Conservation (phyloP, 192 early-diverging fungal genomes). For the Powellomyces hirtus region DNA sequence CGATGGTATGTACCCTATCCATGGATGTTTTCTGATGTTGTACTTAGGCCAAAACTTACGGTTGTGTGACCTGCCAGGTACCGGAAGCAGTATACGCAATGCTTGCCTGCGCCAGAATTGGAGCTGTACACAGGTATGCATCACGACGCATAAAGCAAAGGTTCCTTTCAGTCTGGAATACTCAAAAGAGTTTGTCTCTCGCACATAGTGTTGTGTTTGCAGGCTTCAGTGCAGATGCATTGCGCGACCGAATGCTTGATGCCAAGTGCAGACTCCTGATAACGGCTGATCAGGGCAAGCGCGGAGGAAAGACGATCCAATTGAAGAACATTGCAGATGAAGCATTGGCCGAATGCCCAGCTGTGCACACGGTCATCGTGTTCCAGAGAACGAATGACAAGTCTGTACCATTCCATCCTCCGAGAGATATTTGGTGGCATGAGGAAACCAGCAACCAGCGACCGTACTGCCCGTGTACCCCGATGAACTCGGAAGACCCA, state of each 20-base stretch:
- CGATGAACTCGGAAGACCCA: constrained; percentile 87
- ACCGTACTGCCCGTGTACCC: constrained; percentile 82
- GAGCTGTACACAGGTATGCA: constrained; percentile 88
- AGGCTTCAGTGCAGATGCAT: constrained; percentile 89
- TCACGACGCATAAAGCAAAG: no score
- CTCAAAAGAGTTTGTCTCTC: no score
- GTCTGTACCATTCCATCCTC: constrained; percentile 66
- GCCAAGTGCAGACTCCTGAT: constrained; percentile 77
- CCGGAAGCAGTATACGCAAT: constrained; percentile 91
- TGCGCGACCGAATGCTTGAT: constrained; percentile 89
- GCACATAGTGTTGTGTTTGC: constrained; percentile 97
- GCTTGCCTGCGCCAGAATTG: constrained; percentile 92
- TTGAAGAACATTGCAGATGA: constrained; percentile 94
- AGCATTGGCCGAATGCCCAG: constrained; percentile 74
- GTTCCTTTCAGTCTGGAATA: no score
- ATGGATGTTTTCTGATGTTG: neutral
- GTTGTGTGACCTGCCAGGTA: no score
- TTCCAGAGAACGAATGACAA: constrained; percentile 84
- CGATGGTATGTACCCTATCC: no score
- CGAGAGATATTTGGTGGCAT: constrained; percentile 94
- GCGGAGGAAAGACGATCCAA: constrained; percentile 84
- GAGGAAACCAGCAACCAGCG: constrained; percentile 81
- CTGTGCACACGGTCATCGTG: constrained; percentile 79
- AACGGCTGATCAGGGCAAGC: constrained; percentile 92
- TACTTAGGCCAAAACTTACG: neutral